Evolutionary conservation across 2,329 filamentous ascomycete species (phyloP).

Genomic region (Fusarium fracticaudum): DNA sequence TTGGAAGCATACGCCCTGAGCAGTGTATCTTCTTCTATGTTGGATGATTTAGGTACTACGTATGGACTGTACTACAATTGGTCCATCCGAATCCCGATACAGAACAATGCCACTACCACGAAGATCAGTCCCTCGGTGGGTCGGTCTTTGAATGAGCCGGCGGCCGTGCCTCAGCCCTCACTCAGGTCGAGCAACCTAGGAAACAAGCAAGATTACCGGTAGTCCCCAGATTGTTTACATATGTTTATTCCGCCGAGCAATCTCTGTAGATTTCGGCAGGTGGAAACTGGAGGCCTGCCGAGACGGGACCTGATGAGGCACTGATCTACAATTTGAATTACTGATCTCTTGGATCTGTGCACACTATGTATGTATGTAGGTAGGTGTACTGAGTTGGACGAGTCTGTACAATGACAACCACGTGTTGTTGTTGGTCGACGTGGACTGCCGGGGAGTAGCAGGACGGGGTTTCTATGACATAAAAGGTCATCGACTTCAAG

Average conservation of each 20-base stretch:
- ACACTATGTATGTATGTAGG: background rate
- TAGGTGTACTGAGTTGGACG: background rate
- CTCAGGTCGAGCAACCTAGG: too few relatives aligned
- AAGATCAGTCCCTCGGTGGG: background rate
- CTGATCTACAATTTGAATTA: slow-evolving; percentile 25
- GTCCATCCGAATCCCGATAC: background rate
- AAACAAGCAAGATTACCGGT: background rate
- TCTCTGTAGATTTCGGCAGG: slow-evolving; percentile 31
- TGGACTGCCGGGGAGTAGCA: background rate
- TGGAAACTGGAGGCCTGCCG: slow-evolving; percentile 18
- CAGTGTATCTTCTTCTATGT: background rate
- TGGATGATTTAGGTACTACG: background rate
- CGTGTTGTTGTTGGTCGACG: slow-evolving; percentile 11
- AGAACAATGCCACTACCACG: background rate
- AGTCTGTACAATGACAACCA: slow-evolving; percentile 11
- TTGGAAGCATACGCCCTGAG: too few relatives aligned
- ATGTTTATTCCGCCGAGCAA: slow-evolving; percentile 18
- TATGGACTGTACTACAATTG: too few relatives aligned
- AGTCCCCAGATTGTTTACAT: slow-evolving; percentile 20
- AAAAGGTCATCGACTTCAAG: background rate
- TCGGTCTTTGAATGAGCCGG: background rate
- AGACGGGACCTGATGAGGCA: slow-evolving; percentile 18
- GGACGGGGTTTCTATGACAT: background rate
- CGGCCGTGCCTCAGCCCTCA: background rate
- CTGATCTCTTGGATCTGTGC: slow-evolving; percentile 27